Conservation (phyloP, 257 asterid genomes). For the Penstemon barbatus region DNA sequence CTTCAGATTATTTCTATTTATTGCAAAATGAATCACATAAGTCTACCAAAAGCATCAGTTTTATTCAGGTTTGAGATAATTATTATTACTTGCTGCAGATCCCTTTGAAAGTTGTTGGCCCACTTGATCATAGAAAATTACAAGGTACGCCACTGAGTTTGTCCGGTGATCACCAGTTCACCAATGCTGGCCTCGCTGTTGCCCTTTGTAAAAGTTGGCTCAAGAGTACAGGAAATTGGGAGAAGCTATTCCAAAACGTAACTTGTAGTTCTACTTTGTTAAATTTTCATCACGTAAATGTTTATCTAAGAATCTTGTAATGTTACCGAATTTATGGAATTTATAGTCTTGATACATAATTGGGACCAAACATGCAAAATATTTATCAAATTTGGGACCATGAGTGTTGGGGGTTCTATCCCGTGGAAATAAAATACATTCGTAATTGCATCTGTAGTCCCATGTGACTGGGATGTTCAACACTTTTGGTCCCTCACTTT, state of each 20-base stretch:
- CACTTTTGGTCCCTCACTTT: no score
- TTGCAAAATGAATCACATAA: not conserved
- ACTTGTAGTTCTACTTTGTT: constrained; percentile 32
- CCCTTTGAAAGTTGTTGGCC: constrained; percentile 64
- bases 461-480: no score
- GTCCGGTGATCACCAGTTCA: constrained; percentile 83
- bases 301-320: not conserved
- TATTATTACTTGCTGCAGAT: constrained; percentile 42
- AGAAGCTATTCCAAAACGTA: constrained; percentile 58
- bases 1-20: not conserved
- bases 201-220: constrained; percentile 89
- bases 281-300: constrained; percentile 16
- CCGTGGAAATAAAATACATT: not conserved
- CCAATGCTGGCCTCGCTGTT: constrained; percentile 85
- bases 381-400: not conserved
- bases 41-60: not conserved
- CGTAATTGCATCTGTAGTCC: not conserved
- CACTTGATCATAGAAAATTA: constrained; percentile 52
- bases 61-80: not conserved
- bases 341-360: not conserved
- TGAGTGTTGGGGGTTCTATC: not conserved
- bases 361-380: not conserved
- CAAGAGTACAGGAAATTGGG: constrained; percentile 64
- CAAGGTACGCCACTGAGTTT: constrained; percentile 65
- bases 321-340: constrained; percentile 12